A percentile compares a stretch with the other conserved stretches of the same genome.
These are phyloP conservation scores for Plantago ovata DNA, from an alignment of 257 asterid genomes.

Conservation along the genomic window DNA sequence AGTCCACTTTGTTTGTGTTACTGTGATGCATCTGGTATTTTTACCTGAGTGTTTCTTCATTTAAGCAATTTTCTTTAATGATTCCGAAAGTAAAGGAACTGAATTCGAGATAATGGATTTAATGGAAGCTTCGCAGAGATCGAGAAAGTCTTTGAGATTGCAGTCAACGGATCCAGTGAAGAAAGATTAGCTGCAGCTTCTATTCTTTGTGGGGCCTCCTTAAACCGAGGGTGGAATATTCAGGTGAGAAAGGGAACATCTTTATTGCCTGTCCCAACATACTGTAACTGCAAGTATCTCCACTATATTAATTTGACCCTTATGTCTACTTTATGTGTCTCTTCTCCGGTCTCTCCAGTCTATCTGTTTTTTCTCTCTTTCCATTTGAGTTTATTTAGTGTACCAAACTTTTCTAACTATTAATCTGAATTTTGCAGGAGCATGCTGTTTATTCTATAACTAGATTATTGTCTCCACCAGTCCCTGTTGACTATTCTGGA, in stretches of 20 bases:
- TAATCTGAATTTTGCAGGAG: slow-evolving; percentile 57
- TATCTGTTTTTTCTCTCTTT: not conserved
- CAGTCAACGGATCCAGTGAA: slow-evolving; percentile 65
- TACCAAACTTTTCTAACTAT: slow-evolving; percentile 14
- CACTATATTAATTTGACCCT: not conserved
- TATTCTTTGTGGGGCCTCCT: slow-evolving; percentile 86
- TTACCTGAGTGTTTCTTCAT: slow-evolving; percentile 28
- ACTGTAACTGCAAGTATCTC: not conserved
- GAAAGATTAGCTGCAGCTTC: slow-evolving; percentile 87
- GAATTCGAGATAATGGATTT: slow-evolving; percentile 82
- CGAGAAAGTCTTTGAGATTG: slow-evolving; percentile 82
- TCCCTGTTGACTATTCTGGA: slow-evolving; percentile 56
- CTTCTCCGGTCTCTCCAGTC: not conserved
- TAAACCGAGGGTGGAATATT: slow-evolving; percentile 79
- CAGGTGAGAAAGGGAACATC: slow-evolving; percentile 49
- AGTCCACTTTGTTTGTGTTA: slow-evolving; percentile 13
- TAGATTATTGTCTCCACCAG: slow-evolving; percentile 83
- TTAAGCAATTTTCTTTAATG: slow-evolving; percentile 36
- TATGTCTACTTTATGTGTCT: not conserved
- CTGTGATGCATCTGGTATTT: slow-evolving; percentile 26
- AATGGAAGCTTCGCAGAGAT: slow-evolving; percentile 97
- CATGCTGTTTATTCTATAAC: slow-evolving; percentile 76
- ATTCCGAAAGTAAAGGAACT: slow-evolving; percentile 63
- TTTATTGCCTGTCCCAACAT: slow-evolving; percentile 1
- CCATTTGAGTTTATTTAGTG: not conserved